phyloP scores from a whole-genome alignment of 169 alveolate species.

The Blepharisma undulans region DNA sequence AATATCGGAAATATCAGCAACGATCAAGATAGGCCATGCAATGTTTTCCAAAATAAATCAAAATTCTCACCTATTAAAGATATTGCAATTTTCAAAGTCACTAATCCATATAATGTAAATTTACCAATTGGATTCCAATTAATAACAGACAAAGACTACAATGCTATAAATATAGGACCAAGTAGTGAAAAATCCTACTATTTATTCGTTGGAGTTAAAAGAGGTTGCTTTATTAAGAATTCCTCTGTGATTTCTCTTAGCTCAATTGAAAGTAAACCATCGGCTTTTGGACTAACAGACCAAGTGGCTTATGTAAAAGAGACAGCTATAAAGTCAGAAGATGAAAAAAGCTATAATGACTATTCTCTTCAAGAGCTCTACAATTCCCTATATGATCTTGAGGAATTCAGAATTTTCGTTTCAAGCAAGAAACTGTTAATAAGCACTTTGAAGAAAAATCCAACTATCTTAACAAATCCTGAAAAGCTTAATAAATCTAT shows the following conservation, averaged over 20 bases:
- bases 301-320: not conserved
- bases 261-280: not conserved
- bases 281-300: not conserved
- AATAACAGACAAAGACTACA: not conserved
- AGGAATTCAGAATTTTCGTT: too few relatives aligned
- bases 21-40: not conserved
- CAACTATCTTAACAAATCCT: too few relatives aligned
- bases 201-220: not conserved
- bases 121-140: not conserved
- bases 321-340: not conserved
- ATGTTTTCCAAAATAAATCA: not conserved
- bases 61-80: not conserved
- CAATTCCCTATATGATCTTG: not conserved
- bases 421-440: too few relatives aligned
- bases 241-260: not conserved
- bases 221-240: not conserved
- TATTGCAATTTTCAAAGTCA: not conserved
- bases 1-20: not conserved
- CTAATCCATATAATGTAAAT: not conserved
- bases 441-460: not conserved
- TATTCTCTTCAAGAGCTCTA: not conserved
- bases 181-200: not conserved
- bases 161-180: conserved; percentile 4
- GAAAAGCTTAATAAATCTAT: too few relatives aligned
- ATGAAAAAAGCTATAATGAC: not conserved